Base-by-base conservation (phyloP, 1,284 basidiomycete genomes). In the Ustilago sp. region DNA sequence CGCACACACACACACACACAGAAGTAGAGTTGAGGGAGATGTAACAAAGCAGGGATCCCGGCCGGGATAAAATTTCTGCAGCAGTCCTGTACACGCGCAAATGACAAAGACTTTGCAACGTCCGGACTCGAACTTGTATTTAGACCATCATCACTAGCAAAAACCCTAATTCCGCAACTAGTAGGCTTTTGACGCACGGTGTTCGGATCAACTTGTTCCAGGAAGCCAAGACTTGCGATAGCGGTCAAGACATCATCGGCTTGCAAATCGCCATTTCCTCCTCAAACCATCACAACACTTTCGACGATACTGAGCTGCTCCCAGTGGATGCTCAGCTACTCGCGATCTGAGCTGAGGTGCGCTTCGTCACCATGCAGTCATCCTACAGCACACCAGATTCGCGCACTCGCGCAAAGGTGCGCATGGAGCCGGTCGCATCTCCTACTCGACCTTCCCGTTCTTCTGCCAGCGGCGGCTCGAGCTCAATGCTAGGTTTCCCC, bases 381-480 rank as follows among this genome's bases (percentile, higher is more conserved):
- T 41, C 59, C 23, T 72, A 63, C 64, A 60, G 6, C 35, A 39
- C 53, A 53, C 74, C 74, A 36, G 74, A 76, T 39, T 63, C 74
- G 41, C 57, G 74, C 48, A 68, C 68, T 54, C 60, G 74, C 28
- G 61, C 48, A 45, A 76, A 76, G 62, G 74, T 76, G 53, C 68
- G 65, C 45, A 58, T 76, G 58, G 58, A 76, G 23, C 36, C 68
- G 2, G 7, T 70, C 51, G 28, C 35, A 19, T 55, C 66, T 5
- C 54, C 61, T 5, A 53, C 62, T 11, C 41, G 32, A 38, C 28
- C 55, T n/a, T 60, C 59, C 8, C 41, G 34, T 50, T 52, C 61
- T 3, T 51, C 58, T 3, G 11, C 48, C 15, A 50, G 28, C 7
- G 2, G 19, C 34, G 1, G 35, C 65, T 17, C 53, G 52, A 36